Conservation (phyloP, 2,329 filamentous ascomycete species). For the Bretziella fagacearum region DNA sequence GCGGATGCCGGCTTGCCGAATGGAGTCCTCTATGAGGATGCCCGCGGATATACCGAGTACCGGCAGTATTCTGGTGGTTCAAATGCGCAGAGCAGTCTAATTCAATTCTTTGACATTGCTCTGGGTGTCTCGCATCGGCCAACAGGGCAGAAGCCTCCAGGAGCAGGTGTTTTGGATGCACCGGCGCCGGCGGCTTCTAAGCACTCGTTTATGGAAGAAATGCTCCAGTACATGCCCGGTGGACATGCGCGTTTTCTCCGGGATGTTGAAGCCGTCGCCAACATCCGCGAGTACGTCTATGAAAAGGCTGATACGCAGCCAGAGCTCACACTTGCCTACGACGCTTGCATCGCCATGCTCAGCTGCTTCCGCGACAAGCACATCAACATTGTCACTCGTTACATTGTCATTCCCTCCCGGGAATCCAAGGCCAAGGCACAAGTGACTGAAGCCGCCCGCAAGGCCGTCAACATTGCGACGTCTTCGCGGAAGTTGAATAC, state of each 20-base stretch:
- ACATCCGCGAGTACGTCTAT: constrained; percentile 66
- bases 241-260: constrained; percentile 77
- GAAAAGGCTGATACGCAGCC: constrained; percentile 42
- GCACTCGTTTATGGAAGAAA: constrained; percentile 90
- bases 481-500: constrained; percentile 30
- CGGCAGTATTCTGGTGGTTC: constrained; percentile 84
- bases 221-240: constrained; percentile 95
- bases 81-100: constrained; percentile 90
- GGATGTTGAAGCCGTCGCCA: constrained; percentile 62
- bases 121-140: constrained; percentile 81
- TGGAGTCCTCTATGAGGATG: constrained; percentile 77
- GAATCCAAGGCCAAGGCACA: constrained; percentile 50
- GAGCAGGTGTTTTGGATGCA: constrained; percentile 20
- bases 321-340: constrained; percentile 63
- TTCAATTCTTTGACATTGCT: constrained; percentile 92
- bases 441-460: constrained; percentile 35
- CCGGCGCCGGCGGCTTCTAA: constrained; percentile 38
- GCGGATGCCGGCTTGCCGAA: constrained; percentile 74
- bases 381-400: constrained; percentile 88
- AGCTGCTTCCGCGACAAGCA: constrained; percentile 72
- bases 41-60: constrained; percentile 48
- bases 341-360: constrained; percentile 64
- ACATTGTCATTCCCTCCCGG: constrained; percentile 79
- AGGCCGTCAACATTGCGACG: constrained; percentile 43
- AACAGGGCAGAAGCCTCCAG: constrained; percentile 47